Evolutionary conservation across 2,329 filamentous ascomycete species (phyloP), one percentile per base, ranked within the genome.

Genomic region (Lithohypha guttulata): DNA sequence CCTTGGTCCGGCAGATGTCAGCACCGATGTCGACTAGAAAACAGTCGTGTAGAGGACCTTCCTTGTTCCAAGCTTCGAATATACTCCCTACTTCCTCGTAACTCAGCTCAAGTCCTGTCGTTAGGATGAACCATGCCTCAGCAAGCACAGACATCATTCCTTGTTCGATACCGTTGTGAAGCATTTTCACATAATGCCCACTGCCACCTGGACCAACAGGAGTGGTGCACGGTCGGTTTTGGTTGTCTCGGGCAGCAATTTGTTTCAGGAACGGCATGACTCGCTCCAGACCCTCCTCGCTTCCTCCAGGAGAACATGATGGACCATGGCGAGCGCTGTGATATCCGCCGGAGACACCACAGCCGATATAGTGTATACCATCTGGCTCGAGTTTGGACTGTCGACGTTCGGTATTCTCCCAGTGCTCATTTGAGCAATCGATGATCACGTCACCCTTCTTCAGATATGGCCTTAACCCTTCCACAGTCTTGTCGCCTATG

Each of bases 141-240:
- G 70, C 70, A 4, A 81, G 65, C 0, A 70, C 65, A 38, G 60
- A 72, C 62, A 84, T 71, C 73, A 84, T 80, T 2, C 77, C 79
- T 44, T 81, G 77, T 53, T 84, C 79, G 44, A 84, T 82, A 1
- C 78, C 79, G 47, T 84, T 82, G 53, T 84, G 79, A 3, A 82
- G 69, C 77, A 83, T 84, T 62, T 84, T 84, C 28, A 82, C 77
- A 51, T 78, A 84, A 55, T 84, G 79, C 0, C 79, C 79, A 2
- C 72, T 68, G 1, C 79, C 78, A 0, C 72, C 72, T 2, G 71
- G 69, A 0, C 79, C 79, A 32, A 79, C 66, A 18, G 68, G 64
- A 0, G 62, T 71, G 1, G 79, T 75, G 48, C 78, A 83, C 1
- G 77, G 68, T 7, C 63, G 68, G 1, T 73, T 74, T 3, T 71